Conservation (phyloP, 371 early-diverging fungal genomes). For the Batkoa obscura region DNA sequence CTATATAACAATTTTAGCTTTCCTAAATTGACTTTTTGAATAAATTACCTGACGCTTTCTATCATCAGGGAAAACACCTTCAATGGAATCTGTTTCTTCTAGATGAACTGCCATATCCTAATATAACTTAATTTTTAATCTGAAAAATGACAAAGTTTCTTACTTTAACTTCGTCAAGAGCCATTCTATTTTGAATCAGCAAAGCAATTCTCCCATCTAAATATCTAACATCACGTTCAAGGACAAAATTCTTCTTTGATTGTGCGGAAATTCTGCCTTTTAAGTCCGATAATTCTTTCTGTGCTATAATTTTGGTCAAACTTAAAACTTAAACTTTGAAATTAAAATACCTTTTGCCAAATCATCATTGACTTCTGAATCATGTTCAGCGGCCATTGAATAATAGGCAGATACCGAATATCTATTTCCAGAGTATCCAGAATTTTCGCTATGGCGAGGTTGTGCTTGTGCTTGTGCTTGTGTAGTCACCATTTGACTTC, state of each 20-base stretch:
- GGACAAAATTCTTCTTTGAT: slow-evolving; percentile 85
- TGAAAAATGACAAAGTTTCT: neutral
- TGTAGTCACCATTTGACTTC: neutral
- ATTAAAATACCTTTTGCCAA: slow-evolving; percentile 42
- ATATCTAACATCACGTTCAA: slow-evolving; percentile 86
- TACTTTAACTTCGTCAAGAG: slow-evolving; percentile 48
- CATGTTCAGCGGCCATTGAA: slow-evolving; percentile 87
- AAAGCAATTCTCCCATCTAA: slow-evolving; percentile 84
- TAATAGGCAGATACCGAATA: slow-evolving; percentile 77
- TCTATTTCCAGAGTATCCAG: slow-evolving; percentile 25
- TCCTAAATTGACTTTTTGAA: neutral
- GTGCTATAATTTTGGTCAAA: slow-evolving; percentile 27
- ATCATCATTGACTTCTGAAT: slow-evolving; percentile 83
- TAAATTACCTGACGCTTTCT: slow-evolving; percentile 47
- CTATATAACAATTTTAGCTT: neutral
- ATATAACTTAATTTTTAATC: neutral
- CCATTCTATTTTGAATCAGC: slow-evolving; percentile 85
- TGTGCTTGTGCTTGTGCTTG: neutral
- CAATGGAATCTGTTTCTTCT: slow-evolving; percentile 49
- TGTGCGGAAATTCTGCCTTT: slow-evolving; percentile 78
- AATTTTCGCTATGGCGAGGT: neutral
- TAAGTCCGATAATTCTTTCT: slow-evolving; percentile 63
- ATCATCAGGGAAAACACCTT: slow-evolving; percentile 58
- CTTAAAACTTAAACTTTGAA: neutral
- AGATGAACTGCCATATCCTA: slow-evolving; percentile 52